Conservation (phyloP, 2,329 filamentous ascomycete genomes). For the Ceratocystis cacaofunesta region DNA sequence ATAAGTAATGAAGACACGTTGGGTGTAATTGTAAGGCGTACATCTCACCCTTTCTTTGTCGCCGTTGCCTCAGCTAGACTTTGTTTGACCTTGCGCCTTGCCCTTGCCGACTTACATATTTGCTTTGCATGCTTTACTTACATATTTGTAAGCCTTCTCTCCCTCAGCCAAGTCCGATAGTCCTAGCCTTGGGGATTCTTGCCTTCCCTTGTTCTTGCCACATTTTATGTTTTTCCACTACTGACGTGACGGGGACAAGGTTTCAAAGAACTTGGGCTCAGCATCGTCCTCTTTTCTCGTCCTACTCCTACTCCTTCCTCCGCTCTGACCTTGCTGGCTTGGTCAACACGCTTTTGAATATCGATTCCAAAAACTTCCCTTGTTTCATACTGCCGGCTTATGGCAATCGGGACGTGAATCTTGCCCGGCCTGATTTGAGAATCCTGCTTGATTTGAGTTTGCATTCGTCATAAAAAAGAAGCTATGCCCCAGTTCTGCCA, state of each 20-base stretch:
- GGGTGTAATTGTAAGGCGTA: no score
- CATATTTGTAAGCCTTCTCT: background rate
- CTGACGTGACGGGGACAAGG: background rate
- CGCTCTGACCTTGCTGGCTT: background rate
- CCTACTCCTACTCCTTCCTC: background rate
- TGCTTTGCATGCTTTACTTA: background rate
- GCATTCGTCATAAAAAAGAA: background rate
- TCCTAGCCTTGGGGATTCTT: background rate
- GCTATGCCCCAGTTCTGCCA: background rate
- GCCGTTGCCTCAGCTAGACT: background rate
- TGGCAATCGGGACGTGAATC: background rate
- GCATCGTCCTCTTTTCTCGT: background rate
- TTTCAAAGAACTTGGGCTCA: background rate
- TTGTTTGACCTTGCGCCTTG: background rate
- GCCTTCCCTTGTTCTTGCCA: background rate
- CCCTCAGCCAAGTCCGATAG: background rate
- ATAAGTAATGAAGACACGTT: no score
- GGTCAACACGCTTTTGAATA: background rate
- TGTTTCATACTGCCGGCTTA: background rate
- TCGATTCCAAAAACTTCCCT: background rate
- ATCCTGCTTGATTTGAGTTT: slow-evolving; percentile 4
- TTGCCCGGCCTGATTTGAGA: background rate
- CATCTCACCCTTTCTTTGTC: no score
- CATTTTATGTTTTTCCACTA: background rate
- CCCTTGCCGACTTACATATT: background rate